These are phyloP conservation scores for Podospora didyma DNA, from an alignment of 495 filamentous ascomycete genomes.

Conservation along the genomic window DNA sequence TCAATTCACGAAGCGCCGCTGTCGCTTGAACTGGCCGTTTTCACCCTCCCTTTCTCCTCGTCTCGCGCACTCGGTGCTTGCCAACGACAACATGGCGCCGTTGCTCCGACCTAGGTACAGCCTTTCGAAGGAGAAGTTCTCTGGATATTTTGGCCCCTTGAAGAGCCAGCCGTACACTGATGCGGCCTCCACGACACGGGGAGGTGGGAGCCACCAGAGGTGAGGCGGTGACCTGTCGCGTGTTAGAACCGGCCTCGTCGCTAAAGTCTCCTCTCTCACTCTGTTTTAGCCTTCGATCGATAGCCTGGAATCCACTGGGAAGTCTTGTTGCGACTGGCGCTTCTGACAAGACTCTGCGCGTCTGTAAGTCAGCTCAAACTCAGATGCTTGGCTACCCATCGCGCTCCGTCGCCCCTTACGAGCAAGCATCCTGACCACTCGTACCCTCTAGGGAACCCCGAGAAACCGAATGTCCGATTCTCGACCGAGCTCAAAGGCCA, in stretches of 20 bases:
- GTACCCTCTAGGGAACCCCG: constrained; percentile 67
- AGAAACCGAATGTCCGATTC: constrained; percentile 72
- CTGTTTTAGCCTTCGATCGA: constrained; percentile 59
- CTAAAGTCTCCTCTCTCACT: background rate
- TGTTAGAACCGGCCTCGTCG: background rate
- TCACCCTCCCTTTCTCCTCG: too few species aligned
- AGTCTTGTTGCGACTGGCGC: constrained; percentile 84
- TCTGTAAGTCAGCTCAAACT: constrained; percentile 46
- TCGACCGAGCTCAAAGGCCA: constrained; percentile 87
- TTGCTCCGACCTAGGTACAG: constrained; percentile 45
- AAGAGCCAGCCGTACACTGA: constrained; percentile 64
- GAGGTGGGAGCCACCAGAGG: constrained; percentile 17
- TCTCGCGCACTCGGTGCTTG: too few species aligned
- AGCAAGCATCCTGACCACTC: background rate
- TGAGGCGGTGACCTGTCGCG: background rate
- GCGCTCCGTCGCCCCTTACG: constrained; percentile 2
- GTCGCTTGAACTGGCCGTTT: too few species aligned
- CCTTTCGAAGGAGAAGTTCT: constrained; percentile 61
- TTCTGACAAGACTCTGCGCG: constrained; percentile 74
- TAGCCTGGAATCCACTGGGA: constrained; percentile 88
- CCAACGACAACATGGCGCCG: constrained; percentile 45
- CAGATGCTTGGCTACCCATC: too few species aligned
- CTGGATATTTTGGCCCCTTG: constrained; percentile 49
- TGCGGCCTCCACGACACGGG: constrained; percentile 33
- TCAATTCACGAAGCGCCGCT: too few species aligned